Base-by-base conservation (phyloP, 1,139 yeast species). In the Candida sp. region DNA sequence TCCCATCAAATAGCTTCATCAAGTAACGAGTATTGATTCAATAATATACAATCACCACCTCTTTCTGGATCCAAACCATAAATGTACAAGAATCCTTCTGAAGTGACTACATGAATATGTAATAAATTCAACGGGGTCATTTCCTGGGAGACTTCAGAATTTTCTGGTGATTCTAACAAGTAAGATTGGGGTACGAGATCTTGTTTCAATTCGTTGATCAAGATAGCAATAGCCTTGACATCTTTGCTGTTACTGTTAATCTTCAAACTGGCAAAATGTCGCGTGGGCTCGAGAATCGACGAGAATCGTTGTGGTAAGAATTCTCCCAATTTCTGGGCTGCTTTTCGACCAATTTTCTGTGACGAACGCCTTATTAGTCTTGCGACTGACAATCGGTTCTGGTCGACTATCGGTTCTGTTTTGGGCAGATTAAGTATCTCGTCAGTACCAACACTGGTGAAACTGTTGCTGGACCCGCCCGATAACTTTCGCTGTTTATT, bases 191-290 rank as follows among this genome's bases (percentile, higher is more conserved):
- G 73, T 2, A 70, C 68, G 32, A 64, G 49, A 47, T 68, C 74
- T 35, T 64, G 68, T 42, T 58, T 63, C n/a, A 74, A 48, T 39
- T 72, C 79, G 42, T 64, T 69, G 21, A 73, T 76, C 54, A 82
- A 74, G 4, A 80, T 79, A 2, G 85, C 87, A 33, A 82, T 79
- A 4, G 84, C 77, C 53, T 79, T 79, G n/a, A 79, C 77, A 44
- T 82, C 87, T 45, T 73, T 74, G n/a, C 68, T 67, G 15, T 77
- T 68, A 2, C 84, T 74, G 8, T 93, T 95, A 22, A 93, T 81
- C 60, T 90, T 91, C 54, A 93, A 73, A 22, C 90, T 89, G 0
- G 99, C 98, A 75, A 93, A 93, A 58, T 91, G 97, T 45, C 99
- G 75, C 15, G 89, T 85, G 6, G 97, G 96, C 59, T 91, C 97